Evolutionary conservation across 352 stramenopile genomes (phyloP).

Genomic region (Globisporangium abappressorium): DNA sequence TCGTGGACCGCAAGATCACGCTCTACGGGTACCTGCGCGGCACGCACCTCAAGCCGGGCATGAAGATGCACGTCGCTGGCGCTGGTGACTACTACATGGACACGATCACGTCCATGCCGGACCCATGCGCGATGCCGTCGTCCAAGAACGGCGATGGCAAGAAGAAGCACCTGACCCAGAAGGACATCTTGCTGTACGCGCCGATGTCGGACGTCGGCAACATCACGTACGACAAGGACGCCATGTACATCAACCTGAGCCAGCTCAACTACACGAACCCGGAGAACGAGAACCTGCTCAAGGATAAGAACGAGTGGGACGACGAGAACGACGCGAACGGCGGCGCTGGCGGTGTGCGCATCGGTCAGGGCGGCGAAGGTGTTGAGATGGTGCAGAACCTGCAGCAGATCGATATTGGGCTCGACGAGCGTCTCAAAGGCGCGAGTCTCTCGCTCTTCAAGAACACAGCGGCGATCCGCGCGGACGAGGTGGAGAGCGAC

Average conservation of each 20-base stretch:
- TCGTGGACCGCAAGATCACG: slow-evolving; percentile 91
- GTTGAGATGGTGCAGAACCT: slow-evolving; percentile 95
- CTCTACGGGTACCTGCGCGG: slow-evolving; percentile 99
- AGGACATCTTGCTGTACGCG: slow-evolving; percentile 91
- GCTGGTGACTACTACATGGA: slow-evolving; percentile 97
- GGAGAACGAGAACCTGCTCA: slow-evolving; percentile 70
- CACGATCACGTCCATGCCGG: slow-evolving; percentile 91
- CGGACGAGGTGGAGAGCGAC: slow-evolving; percentile 69
- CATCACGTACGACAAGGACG: slow-evolving; percentile 99
- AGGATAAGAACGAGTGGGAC: slow-evolving; percentile 48
- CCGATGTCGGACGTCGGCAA: slow-evolving; percentile 95
- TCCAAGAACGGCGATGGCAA: slow-evolving; percentile 51
- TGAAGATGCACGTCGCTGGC: slow-evolving; percentile 98
- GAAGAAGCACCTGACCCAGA: slow-evolving; percentile 91
- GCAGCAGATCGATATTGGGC: slow-evolving; percentile 86
- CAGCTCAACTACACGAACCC: slow-evolving; percentile 94
- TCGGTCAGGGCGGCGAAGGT: slow-evolving; percentile 65
- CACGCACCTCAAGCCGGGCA: slow-evolving; percentile 96
- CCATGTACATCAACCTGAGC: slow-evolving; percentile 98
- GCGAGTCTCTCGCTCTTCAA: slow-evolving; percentile 96
- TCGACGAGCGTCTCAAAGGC: slow-evolving; percentile 94
- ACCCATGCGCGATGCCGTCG: slow-evolving; percentile 95
- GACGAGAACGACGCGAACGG: slow-evolving; percentile 39
- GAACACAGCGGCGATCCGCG: slow-evolving; percentile 82
- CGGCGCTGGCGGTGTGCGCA: slow-evolving; percentile 25